These are phyloP conservation scores for Plasmodium ovale DNA, from an alignment of 169 alveolate species.

Conservation along the genomic window DNA sequence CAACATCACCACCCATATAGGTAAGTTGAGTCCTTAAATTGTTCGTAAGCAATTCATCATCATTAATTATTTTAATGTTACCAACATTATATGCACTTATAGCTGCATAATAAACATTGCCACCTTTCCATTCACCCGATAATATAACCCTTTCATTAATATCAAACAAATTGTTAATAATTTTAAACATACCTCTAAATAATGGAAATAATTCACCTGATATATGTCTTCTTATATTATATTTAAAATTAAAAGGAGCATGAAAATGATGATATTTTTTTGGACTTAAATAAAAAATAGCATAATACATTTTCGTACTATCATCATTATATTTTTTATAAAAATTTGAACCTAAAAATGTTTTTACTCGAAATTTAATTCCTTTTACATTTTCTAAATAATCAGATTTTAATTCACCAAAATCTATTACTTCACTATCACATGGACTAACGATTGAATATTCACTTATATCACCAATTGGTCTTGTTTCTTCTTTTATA, in stretches of 20 bases:
- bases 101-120: constrained; percentile 49
- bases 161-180: constrained; percentile 43
- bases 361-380: constrained; percentile 26
- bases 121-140: constrained; percentile 70
- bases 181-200: constrained; percentile 47
- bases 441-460: constrained; percentile 57
- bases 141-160: constrained; percentile 64
- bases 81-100: constrained; percentile 73
- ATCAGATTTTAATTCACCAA: constrained; percentile 52
- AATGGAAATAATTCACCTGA: constrained; percentile 70
- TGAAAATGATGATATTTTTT: constrained; percentile 68
- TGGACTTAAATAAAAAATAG: constrained; percentile 63
- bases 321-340: constrained; percentile 47
- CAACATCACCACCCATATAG: constrained; percentile 74
- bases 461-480: constrained; percentile 49
- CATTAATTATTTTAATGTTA: constrained; percentile 30
- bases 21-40: constrained; percentile 31
- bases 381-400: constrained; percentile 46
- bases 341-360: constrained; percentile 54
- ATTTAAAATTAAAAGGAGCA: constrained; percentile 73
- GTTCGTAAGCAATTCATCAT: constrained; percentile 52
- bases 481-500: constrained; percentile 68
- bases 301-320: constrained; percentile 57
- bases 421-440: constrained; percentile 53
- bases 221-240: constrained; percentile 64